phyloP scores from a whole-genome alignment of 1,284 basidiomycete genomes.

The Austroboletus rostrupii region DNA sequence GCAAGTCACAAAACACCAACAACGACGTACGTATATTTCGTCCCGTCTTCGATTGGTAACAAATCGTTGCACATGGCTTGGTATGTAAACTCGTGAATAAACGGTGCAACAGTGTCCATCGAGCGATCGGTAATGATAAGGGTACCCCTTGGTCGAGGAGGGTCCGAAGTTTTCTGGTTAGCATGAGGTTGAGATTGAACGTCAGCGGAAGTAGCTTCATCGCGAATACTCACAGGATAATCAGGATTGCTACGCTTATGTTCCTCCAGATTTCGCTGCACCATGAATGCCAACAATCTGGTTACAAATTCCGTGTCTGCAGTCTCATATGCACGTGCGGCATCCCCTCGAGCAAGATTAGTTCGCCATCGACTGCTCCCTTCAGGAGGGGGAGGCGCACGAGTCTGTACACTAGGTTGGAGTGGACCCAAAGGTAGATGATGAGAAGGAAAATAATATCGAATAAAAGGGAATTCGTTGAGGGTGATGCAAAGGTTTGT shows the following conservation, averaged over 20 bases:
- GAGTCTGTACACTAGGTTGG: conserved; percentile 57
- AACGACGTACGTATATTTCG: conserved; percentile 72
- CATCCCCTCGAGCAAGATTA: conserved; percentile 63
- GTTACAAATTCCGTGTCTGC: conserved; percentile 71
- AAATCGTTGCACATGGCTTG: conserved; percentile 98
- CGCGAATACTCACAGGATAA: conserved; percentile 60
- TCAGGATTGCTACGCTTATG: conserved; percentile 82
- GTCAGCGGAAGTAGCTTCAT: background rate
- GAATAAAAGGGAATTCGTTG: conserved; percentile 91
- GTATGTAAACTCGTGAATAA: conserved; percentile 97
- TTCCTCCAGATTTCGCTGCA: conserved; percentile 81
- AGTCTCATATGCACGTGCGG: conserved; percentile 61
- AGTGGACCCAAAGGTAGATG: conserved; percentile 87
- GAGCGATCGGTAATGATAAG: conserved; percentile 93
- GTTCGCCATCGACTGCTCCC: conserved; percentile 65
- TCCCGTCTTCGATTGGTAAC: conserved; percentile 83
- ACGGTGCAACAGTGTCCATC: conserved; percentile 89
- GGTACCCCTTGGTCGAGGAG: conserved; percentile 70
- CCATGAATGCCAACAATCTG: conserved; percentile 76
- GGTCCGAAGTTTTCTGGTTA: conserved; percentile 59
- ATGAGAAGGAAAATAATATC: conserved; percentile 86
- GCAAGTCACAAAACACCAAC: background rate
- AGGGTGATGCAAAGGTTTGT: conserved; percentile 88
- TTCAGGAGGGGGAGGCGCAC: conserved; percentile 62
- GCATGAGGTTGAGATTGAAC: conserved; percentile 5